Base-by-base conservation (phyloP, 2,329 filamentous ascomycete genomes). In the Curvularia sp. region DNA sequence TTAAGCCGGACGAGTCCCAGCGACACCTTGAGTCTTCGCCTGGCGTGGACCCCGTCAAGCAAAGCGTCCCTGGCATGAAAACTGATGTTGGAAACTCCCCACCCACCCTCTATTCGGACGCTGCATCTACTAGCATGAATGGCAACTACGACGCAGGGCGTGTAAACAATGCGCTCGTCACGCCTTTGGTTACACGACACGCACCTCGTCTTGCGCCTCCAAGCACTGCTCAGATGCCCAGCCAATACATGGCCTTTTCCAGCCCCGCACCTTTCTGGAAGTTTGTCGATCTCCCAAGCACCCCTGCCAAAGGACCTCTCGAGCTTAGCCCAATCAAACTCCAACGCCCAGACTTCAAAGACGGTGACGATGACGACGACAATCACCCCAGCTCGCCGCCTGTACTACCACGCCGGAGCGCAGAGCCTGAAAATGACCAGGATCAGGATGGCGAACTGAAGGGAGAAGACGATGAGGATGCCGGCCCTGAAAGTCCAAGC, bases 201-300 rank as follows among this genome's bases (percentile, higher is more conserved):
- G 87, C 91, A 61, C 91, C 91, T 30, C 86, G 86, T 66, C 83
- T 94, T 41, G 90, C 89, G 1, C 92, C 92, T 30, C 91, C 91
- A 0, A 93, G 89, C 69, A 94, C 91, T 5, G 87, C 90, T 5
- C 90, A 93, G 72, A 84, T 91, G 55, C 92, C 92, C 9, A 93
- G 90, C 71, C 90, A 93, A 70, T 91, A 92, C 75, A 92, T 94
- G 85, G 90, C 91, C 33, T 93, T 92, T 46, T 92, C 89, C 67
- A 93, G 90, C 31, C 92, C 92, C 0, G 92, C 92, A 0, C 91
- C 91, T 0, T 95, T 96, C 76, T 96, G 92, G 92, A 93, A 91
- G 75, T 95, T 91, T 76, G 88, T 90, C 41, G 90, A 93, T 64
- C 85, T 92, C 58, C 85, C 86, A 26, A 91, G 88, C 75, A 93